Percentiles rank a stretch among this genome's conserved stretches.
phyloP scores from a whole-genome alignment of 495 filamentous ascomycete genomes.

The Lepidopterella palustris region DNA sequence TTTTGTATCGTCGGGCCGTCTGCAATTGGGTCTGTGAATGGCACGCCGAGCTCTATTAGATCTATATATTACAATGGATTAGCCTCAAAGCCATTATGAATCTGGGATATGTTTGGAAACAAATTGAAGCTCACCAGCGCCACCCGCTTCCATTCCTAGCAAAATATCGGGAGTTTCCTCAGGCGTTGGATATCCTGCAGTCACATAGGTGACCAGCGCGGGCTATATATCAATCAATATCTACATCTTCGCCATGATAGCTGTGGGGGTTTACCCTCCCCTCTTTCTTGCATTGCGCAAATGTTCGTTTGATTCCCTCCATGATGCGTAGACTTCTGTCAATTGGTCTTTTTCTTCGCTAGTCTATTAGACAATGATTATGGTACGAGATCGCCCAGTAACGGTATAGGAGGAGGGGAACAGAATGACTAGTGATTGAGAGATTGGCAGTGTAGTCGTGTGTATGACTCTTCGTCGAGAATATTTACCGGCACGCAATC shows the following conservation, averaged over 20 bases:
- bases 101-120: neutral
- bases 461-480: neutral
- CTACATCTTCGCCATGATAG: neutral
- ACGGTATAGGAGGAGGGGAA: neutral
- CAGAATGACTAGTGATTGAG: neutral
- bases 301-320: slow-evolving; percentile 81
- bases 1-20: slow-evolving; percentile 93
- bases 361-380: too few species aligned
- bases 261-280: slow-evolving; percentile 46
- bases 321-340: slow-evolving; percentile 36
- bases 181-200: slow-evolving; percentile 83
- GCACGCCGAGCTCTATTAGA: slow-evolving; percentile 78
- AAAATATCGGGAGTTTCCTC: slow-evolving; percentile 77
- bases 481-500: neutral
- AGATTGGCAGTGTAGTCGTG: neutral
- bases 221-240: slow-evolving; percentile 38
- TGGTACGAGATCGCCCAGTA: too few species aligned
- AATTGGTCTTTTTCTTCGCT: neutral
- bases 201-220: slow-evolving; percentile 92
- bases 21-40: slow-evolving; percentile 97
- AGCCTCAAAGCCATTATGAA: neutral
- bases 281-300: slow-evolving; percentile 78
- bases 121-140: slow-evolving; percentile 60
- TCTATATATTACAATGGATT: slow-evolving; percentile 45
- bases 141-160: slow-evolving; percentile 84